These are phyloP conservation scores for Nicotiana tomentosiformis DNA, from an alignment of 257 asterid genomes.

Conservation along the genomic window DNA sequence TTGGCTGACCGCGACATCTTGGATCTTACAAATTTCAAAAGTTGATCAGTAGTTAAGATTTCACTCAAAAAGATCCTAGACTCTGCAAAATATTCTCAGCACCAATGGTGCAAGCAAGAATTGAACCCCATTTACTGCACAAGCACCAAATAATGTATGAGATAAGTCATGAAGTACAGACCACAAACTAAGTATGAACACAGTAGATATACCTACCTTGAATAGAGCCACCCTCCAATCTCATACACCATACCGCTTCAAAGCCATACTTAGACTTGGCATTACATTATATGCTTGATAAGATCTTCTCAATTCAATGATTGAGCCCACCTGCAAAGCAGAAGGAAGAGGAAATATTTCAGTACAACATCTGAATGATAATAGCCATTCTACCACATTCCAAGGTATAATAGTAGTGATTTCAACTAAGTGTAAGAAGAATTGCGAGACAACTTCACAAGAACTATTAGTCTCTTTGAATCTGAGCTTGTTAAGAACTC, in stretches of 20 bases:
- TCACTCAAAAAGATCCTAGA: not conserved
- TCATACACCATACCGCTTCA: slow-evolving; percentile 79
- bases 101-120: not conserved
- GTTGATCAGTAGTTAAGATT: not conserved
- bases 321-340: slow-evolving; percentile 78
- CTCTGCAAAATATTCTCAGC: not conserved
- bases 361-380: not conserved
- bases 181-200: not conserved
- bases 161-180: not conserved
- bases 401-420: not conserved
- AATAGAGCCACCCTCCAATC: not conserved
- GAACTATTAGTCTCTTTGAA: not conserved
- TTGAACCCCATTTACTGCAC: not conserved
- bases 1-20: not conserved
- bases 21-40: not conserved
- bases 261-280: slow-evolving; percentile 85
- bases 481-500: not conserved
- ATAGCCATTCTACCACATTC: not conserved
- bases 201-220: not conserved
- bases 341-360: not conserved
- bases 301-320: slow-evolving; percentile 88
- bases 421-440: not conserved
- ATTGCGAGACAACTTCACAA: not conserved
- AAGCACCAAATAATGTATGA: not conserved
- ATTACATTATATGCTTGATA: slow-evolving; percentile 97